Conservation (phyloP, 768 basidiomycete genomes). For the Rhodotorula graminis region DNA sequence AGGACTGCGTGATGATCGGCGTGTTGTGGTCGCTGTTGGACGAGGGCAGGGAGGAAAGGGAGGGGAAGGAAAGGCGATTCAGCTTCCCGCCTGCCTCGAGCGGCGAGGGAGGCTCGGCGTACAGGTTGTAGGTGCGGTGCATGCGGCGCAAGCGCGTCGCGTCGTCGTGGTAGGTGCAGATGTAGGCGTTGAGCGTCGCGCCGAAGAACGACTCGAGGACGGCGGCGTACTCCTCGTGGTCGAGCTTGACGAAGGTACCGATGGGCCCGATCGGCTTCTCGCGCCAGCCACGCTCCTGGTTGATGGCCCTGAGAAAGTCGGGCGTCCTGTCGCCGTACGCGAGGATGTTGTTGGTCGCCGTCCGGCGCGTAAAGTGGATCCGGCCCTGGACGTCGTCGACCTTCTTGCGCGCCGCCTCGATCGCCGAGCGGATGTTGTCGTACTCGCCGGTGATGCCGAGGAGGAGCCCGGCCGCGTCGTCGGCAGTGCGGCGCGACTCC, state of each 20-base stretch:
- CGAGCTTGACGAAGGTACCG: conserved; percentile 69
- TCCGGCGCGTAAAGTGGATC: conserved; percentile 14
- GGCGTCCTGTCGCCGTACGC: conserved; percentile 44
- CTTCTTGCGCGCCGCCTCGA: background rate
- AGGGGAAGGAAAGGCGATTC: too few species aligned
- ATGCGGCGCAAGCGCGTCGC: conserved; percentile 57
- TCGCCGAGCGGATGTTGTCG: background rate
- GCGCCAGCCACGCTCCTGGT: conserved; percentile 40
- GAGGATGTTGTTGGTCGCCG: conserved; percentile 35
- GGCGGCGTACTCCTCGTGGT: conserved; percentile 63
- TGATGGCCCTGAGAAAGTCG: conserved; percentile 43
- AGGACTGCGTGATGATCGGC: conserved; percentile 58
- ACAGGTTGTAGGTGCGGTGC: conserved; percentile 33
- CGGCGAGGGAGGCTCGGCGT: background rate
- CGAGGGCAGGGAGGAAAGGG: too few species aligned
- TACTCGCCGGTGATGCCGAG: background rate
- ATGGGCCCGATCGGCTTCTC: conserved; percentile 56
- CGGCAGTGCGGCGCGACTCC: background rate
- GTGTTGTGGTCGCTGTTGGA: conserved; percentile 49
- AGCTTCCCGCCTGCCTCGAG: background rate
- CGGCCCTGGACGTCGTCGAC: background rate
- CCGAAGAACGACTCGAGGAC: conserved; percentile 64
- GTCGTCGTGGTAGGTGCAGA: conserved; percentile 68
- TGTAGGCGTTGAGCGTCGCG: conserved; percentile 61
- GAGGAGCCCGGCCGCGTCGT: background rate